phyloP scores from a whole-genome alignment of 805 yeast genomes.

The Alloascoidea hylecoeti region DNA sequence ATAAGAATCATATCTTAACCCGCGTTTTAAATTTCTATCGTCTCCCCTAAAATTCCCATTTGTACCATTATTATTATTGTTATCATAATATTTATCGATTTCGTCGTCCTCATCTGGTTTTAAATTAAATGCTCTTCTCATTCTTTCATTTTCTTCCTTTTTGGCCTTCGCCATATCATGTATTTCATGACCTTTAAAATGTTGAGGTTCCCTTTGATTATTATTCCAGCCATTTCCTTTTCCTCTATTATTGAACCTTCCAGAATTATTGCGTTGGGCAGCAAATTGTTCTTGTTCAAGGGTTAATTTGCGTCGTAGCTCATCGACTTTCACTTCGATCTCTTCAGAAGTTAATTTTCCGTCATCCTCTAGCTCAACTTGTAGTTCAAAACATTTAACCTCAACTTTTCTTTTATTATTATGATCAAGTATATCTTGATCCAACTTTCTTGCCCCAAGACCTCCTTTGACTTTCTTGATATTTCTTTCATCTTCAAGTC shows the following conservation, averaged over 20 bases:
- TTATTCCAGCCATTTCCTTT: neutral
- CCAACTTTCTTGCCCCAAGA: constrained; percentile 9
- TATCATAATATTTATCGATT: neutral
- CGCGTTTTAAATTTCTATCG: neutral
- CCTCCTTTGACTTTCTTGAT: constrained; percentile 5
- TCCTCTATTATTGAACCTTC: neutral
- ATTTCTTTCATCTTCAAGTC: constrained; percentile 4
- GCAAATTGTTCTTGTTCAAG: constrained; percentile 2
- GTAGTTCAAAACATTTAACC: constrained; percentile 13
- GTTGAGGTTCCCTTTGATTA: neutral
- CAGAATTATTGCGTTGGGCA: no score
- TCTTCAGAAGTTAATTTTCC: constrained; percentile 8
- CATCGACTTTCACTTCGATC: constrained; percentile 9
- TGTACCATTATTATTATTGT: neutral
- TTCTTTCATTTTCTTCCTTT: constrained; percentile 7
- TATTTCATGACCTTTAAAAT: constrained; percentile 6
- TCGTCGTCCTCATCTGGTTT: neutral
- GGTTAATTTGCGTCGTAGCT: constrained; percentile 8
- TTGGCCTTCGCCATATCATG: constrained; percentile 10
- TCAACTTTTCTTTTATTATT: constrained; percentile 14
- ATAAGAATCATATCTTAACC: neutral
- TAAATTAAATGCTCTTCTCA: constrained; percentile 10
- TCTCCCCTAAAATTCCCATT: neutral
- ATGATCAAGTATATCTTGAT: constrained; percentile 13
- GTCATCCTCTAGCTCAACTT: constrained; percentile 13